Conservation (phyloP, 2,329 filamentous ascomycete genomes). For the Fusarium zealandicum region DNA sequence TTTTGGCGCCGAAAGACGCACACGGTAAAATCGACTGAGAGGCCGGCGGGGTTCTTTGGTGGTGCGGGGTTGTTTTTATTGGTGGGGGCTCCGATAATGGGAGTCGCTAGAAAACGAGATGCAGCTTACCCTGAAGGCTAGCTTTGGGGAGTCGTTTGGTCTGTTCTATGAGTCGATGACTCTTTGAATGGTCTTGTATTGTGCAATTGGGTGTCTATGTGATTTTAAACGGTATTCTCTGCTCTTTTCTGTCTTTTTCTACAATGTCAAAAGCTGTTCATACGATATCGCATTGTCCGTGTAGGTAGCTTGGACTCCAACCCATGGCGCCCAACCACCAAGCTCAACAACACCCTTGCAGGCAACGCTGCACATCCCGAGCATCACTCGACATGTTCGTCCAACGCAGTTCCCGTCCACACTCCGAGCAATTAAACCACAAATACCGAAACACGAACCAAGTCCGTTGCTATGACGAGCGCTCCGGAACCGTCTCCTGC, state of each 20-base stretch:
- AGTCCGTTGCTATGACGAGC: conserved; percentile 24
- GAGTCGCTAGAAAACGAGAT: conserved; percentile 4
- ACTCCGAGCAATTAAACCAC: background rate
- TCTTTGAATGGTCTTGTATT: no score
- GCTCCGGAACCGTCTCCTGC: conserved; percentile 14
- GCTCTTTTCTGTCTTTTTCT: background rate
- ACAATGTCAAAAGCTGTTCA: no score
- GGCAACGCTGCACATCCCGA: conserved; percentile 12
- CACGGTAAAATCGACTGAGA: conserved; percentile 24
- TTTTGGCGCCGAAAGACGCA: conserved; percentile 29
- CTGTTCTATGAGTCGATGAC: no score
- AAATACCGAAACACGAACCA: conserved; percentile 30
- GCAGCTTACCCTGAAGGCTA: conserved; percentile 22
- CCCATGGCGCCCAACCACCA: background rate
- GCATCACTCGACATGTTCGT: background rate
- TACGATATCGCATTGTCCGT: no score
- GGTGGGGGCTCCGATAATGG: conserved; percentile 29
- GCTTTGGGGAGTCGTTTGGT: background rate
- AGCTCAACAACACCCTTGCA: conserved; percentile 1
- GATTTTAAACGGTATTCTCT: no score
- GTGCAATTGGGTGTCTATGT: no score
- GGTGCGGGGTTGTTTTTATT: conserved; percentile 40
- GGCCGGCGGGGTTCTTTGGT: conserved; percentile 30
- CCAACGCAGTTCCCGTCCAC: background rate
- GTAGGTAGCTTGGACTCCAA: background rate